Base-by-base conservation (phyloP, 495 filamentous ascomycete species). In the Platismatia glauca region DNA sequence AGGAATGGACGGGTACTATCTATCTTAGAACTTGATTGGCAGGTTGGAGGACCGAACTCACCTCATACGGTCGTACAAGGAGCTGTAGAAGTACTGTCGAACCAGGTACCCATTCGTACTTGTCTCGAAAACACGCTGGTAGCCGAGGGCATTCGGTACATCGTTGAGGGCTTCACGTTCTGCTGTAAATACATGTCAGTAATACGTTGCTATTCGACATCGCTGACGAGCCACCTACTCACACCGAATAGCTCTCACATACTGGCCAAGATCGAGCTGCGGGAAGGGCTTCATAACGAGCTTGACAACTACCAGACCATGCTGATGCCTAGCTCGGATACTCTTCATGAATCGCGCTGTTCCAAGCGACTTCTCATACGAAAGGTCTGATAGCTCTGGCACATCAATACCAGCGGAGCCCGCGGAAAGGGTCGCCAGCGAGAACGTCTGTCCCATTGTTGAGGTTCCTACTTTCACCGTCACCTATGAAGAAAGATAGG, bases 301-400 rank as follows among this genome's bases (percentile, higher is more conserved):
- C 76, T 97, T 97, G 69, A 91, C 90, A 59, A 97, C 85, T 27
- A 94, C 91, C 22, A 95, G 76, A 55, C 95, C 94, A 80, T 96
- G 88, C 55, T 86, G 86, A 71, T 95, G 88, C 56, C 91, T 80
- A 22, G 95, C 95, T 63, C 92, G 84, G 65, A 97, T 91, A 66
- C 88, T 93, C 75, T 97, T 97, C 86, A 97, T 93, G 70, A 99
- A 97, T 35, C 94, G 84, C n/a, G 90, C 91, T 60, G 86, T 88
- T 55, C 94, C 95, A 70, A 97, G 85, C 20, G 91, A 89, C 74
- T 88, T 92, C 74, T 99, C 94, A 79, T 96, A 96, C 35, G 83
- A 81, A 65, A 97, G 73, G 70, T 97, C 92, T 46, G 86, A 81
- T 44, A 97, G 83, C 79, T 97, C 95, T 43, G 91, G 87, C 24